A percentile compares a stretch with the other conserved stretches of the same genome.
Evolutionary conservation across 2,329 filamentous ascomycete genomes (phyloP).

Genomic region (Fusarium sp.): DNA sequence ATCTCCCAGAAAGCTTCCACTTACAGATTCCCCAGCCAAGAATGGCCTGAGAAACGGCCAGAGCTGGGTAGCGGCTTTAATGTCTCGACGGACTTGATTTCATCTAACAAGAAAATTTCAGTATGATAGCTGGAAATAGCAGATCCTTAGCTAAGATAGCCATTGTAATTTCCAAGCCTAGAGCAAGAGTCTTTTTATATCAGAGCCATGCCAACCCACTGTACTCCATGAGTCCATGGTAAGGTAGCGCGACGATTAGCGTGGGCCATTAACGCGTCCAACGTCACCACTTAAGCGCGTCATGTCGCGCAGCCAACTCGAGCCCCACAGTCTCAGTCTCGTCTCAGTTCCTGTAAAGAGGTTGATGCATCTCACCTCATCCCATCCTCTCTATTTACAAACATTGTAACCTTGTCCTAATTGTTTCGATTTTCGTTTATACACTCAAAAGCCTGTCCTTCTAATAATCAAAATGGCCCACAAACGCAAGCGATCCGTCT

Average conservation of each 20-base stretch:
- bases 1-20: too few relatives aligned
- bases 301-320: conserved; percentile 28
- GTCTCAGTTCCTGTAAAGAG: not conserved
- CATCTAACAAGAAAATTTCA: too few relatives aligned
- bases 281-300: conserved; percentile 19
- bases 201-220: too few relatives aligned
- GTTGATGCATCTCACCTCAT: conserved; percentile 15
- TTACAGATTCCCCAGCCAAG: too few relatives aligned
- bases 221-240: too few relatives aligned
- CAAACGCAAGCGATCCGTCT: conserved; percentile 72
- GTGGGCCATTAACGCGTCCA: conserved; percentile 15
- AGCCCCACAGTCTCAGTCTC: not conserved
- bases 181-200: too few relatives aligned
- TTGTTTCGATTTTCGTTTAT: not conserved
- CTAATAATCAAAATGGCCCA: conserved; percentile 49
- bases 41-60: too few relatives aligned
- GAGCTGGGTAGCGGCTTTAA: too few relatives aligned
- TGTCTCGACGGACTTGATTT: too few relatives aligned
- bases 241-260: not conserved
- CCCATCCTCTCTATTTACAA: not conserved
- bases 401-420: not conserved
- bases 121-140: too few relatives aligned
- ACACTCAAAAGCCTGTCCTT: accelerated
- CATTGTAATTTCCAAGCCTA: too few relatives aligned
- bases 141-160: too few relatives aligned